Conservation (phyloP, 2,329 filamentous ascomycete species). For the Xylariaceae sp. region DNA sequence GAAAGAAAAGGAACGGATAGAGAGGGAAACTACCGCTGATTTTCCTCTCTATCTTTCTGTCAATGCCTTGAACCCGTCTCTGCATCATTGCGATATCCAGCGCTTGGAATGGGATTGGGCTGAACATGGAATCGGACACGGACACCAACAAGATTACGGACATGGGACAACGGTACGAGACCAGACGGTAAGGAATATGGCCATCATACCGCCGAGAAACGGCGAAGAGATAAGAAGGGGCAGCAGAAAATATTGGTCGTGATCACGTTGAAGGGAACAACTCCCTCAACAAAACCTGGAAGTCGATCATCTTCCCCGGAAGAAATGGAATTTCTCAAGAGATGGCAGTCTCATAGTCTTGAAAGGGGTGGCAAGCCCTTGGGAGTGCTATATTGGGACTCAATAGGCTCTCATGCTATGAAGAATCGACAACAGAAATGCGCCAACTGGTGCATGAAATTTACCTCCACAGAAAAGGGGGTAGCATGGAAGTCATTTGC, state of each 20-base stretch:
- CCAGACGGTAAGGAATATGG: neutral
- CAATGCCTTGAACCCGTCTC: neutral
- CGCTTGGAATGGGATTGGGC: neutral
- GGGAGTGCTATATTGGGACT: no score
- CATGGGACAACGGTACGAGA: no score
- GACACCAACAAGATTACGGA: neutral
- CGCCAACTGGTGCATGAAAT: neutral
- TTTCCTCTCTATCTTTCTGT: neutral
- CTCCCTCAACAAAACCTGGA: neutral
- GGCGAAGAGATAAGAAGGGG: neutral
- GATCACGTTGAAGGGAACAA: neutral
- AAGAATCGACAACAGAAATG: neutral
- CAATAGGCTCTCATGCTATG: no score
- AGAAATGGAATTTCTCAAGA: neutral
- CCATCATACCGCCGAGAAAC: neutral
- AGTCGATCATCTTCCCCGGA: neutral
- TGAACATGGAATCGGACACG: neutral
- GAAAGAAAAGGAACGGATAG: neutral
- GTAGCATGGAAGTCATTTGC: no score
- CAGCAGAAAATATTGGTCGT: neutral
- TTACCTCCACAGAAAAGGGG: slow-evolving; percentile 11
- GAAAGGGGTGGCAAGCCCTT: no score
- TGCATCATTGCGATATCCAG: neutral
- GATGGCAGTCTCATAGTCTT: no score
- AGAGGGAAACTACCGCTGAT: neutral